Evolutionary conservation across 192 early-diverging fungal species (phyloP), one percentile per base, ranked within the genome.

Genomic region (Jimgerdemannia flammicorona): DNA sequence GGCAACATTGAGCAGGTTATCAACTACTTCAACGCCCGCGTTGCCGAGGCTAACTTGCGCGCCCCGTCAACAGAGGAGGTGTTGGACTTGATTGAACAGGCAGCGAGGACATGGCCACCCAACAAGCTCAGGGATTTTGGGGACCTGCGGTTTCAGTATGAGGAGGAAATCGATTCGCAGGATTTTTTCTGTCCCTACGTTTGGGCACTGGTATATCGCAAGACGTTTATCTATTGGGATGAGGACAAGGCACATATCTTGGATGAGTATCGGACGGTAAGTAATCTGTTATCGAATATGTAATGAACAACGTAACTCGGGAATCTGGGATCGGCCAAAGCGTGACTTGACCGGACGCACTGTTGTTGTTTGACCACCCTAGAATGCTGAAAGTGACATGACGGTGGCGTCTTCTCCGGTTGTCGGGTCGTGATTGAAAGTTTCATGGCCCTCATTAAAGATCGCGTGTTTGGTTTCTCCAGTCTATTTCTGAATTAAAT

Each of bases 161-260:
- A 44, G 4, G 20, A 44, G 39, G 11, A 69, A 49, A 83, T 72
- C 42, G 79, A 74, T 87, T 81, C 75, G 68, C 66, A 77, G 17
- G 83, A 87, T 43, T 94, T 94, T 66, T 90, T 89, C 74, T 79
- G 90, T 44, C 91, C 92, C 11, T 93, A 92, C 76, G 85, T 90
- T 3, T 94, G 92, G 92, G 84, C 85, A 7, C 63, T 91, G 4
- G 80, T 90, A 8, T 82, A 86, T 73, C 71, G 85, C 29, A 85
- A 84, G 40, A 85, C 80, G 59, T 85, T 88, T 78, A 88, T 91
- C 73, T 90, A 93, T 66, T 93, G 92, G 92, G 88, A 91, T 77
- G 88, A 88, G 63, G 89, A 91, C 41, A 91, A 86, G 43, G 76
- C 86, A 6, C 84, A 79, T 19, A 59, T 59, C 14, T 14, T 59